Percentiles rank a stretch among this genome's conserved stretches.
phyloP scores from a whole-genome alignment of 2,329 filamentous ascomycete genomes.

The Diaporthe sp. region DNA sequence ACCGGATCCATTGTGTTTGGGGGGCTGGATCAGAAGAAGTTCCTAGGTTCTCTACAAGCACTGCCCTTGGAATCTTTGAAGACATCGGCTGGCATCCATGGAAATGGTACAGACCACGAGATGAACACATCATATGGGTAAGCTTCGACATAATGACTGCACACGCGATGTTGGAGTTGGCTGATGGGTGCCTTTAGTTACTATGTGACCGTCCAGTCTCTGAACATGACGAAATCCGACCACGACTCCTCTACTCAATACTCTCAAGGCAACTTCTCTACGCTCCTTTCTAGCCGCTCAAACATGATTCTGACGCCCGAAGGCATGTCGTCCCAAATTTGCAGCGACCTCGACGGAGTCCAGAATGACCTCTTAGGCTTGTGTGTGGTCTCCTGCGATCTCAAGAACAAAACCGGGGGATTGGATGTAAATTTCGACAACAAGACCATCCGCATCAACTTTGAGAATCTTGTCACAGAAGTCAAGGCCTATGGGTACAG shows the following conservation, averaged over 20 bases:
- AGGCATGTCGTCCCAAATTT: conserved; percentile 49
- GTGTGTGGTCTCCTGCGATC: conserved; percentile 35
- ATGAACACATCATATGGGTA: not conserved
- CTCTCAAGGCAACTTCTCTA: conserved; percentile 46
- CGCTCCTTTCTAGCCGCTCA: conserved; percentile 67
- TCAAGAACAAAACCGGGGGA: conserved; percentile 33
- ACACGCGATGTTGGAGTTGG: not conserved
- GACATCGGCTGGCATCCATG: not conserved
- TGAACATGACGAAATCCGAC: conserved; percentile 33
- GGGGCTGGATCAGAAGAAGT: conserved; percentile 32
- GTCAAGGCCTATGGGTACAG: not conserved
- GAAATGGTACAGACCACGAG: not conserved
- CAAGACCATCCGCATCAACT: conserved; percentile 37
- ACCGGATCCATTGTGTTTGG: conserved; percentile 37
- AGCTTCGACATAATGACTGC: not conserved
- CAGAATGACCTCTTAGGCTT: not conserved
- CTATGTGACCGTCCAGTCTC: conserved; percentile 39
- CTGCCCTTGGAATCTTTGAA: conserved; percentile 35
- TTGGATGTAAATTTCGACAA: conserved; percentile 35
- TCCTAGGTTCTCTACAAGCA: conserved; percentile 33
- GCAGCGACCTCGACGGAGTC: conserved; percentile 32
- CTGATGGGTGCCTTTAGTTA: conserved; percentile 23
- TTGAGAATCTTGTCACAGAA: conserved; percentile 36
- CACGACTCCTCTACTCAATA: conserved; percentile 14
- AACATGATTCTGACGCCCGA: conserved; percentile 65